A percentile compares a stretch with the other conserved stretches of the same genome.
Evolutionary conservation across 1,284 basidiomycete species (phyloP).

Genomic region (Cutaneotrichosporon curvatum): DNA sequence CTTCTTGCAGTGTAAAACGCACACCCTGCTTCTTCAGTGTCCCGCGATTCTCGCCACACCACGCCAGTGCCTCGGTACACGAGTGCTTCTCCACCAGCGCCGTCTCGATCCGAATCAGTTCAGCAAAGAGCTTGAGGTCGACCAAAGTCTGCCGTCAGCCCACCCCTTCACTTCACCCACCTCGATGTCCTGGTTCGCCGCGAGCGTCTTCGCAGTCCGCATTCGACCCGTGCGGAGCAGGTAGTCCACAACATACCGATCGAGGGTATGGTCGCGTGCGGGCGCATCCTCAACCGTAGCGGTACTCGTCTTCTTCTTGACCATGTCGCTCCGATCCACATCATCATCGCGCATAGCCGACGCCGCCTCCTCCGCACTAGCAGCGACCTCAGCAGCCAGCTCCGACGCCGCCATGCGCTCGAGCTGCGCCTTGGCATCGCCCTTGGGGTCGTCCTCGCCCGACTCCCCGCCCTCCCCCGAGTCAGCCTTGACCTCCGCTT

Average conservation of each 20-base stretch:
- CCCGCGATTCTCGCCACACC: slow-evolving; percentile 94
- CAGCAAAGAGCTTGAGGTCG: slow-evolving; percentile 84
- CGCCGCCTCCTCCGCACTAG: not conserved
- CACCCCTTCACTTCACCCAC: slow-evolving; percentile 25
- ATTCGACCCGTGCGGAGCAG: slow-evolving; percentile 55
- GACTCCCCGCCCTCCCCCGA: slow-evolving; percentile 5
- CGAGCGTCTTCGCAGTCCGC: slow-evolving; percentile 36
- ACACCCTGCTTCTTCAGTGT: slow-evolving; percentile 86
- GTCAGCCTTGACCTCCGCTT: slow-evolving; percentile 1
- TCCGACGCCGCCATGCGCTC: not conserved
- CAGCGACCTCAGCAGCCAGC: not conserved
- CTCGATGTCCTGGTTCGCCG: slow-evolving; percentile 32
- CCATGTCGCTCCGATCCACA: not conserved
- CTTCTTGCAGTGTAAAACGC: slow-evolving; percentile 29
- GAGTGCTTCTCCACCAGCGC: slow-evolving; percentile 63
- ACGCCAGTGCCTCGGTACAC: slow-evolving; percentile 79
- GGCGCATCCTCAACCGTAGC: not conserved
- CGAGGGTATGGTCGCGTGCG: slow-evolving; percentile 49
- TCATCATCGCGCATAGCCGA: not conserved
- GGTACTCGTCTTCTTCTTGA: slow-evolving; percentile 5
- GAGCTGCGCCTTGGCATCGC: not conserved
- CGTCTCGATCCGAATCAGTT: slow-evolving; percentile 75
- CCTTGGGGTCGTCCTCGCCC: slow-evolving; percentile 2
- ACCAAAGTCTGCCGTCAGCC: slow-evolving; percentile 58
- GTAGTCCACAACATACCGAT: slow-evolving; percentile 91